These are phyloP conservation scores for Pleurotus cornucopiae DNA, from an alignment of 768 basidiomycete genomes.

Conservation along the genomic window DNA sequence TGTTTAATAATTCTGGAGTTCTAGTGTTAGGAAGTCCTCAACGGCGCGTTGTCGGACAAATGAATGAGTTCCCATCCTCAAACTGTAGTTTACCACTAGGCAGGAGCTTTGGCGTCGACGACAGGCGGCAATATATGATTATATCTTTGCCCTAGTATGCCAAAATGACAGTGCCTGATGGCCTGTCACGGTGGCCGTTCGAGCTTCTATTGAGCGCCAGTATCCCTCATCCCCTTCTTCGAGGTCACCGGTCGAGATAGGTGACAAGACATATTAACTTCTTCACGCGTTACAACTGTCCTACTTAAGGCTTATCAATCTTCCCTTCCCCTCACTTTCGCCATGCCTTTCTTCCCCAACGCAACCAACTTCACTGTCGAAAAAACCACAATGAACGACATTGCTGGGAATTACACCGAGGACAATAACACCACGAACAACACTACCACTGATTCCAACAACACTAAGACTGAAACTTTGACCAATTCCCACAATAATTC, in stretches of 20 bases:
- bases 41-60: conserved; percentile 37
- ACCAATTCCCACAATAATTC: background rate
- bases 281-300: too few relatives aligned
- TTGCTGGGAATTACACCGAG: background rate
- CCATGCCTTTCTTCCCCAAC: background rate
- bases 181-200: background rate
- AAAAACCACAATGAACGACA: background rate
- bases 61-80: too few relatives aligned
- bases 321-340: conserved; percentile 19
- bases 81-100: too few relatives aligned
- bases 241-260: too few relatives aligned
- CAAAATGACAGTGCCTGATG: too few relatives aligned
- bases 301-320: background rate
- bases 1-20: conserved; percentile 26
- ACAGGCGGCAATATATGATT: too few relatives aligned
- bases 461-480: background rate
- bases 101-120: too few relatives aligned
- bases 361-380: background rate
- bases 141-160: too few relatives aligned
- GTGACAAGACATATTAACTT: too few relatives aligned
- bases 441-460: conserved; percentile 3
- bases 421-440: background rate
- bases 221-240: too few relatives aligned
- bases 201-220: too few relatives aligned
- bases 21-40: conserved; percentile 72